phyloP scores from a whole-genome alignment of 2,329 filamentous ascomycete species.

The Fusarium keratoplasticum region DNA sequence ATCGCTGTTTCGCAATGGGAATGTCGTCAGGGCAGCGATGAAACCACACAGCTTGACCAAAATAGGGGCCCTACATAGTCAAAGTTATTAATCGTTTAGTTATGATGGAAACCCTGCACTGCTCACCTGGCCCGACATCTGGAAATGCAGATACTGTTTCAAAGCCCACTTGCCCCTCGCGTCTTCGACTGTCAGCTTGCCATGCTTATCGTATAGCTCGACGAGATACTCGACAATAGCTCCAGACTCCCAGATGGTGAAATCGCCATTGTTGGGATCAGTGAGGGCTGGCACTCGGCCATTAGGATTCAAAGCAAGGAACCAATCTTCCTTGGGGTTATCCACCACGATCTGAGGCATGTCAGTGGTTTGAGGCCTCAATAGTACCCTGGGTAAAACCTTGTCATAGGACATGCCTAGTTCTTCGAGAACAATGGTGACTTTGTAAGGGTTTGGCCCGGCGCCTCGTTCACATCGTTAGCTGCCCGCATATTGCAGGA shows the following conservation, averaged over 20 bases:
- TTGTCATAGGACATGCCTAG: not conserved
- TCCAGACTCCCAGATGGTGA: not conserved
- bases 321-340: not conserved
- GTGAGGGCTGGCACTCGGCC: not conserved
- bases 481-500: not conserved
- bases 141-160: not conserved
- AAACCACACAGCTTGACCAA: not conserved
- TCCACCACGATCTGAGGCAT: not conserved
- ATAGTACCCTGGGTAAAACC: not conserved
- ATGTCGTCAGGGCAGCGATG: not conserved
- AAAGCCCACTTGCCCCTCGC: not conserved
- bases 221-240: not conserved
- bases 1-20: not conserved
- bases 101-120: not conserved
- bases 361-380: not conserved
- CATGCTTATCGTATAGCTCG: not conserved
- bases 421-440: not conserved
- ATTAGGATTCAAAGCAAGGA: not conserved
- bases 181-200: not conserved
- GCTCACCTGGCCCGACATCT: not conserved
- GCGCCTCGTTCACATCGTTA: not conserved
- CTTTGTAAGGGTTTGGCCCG: not conserved
- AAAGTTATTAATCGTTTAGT: not conserved
- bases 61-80: not conserved
- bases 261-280: not conserved